These are phyloP conservation scores for Microcyclosporella mali DNA, from an alignment of 2,329 filamentous ascomycete genomes.

Conservation along the genomic window DNA sequence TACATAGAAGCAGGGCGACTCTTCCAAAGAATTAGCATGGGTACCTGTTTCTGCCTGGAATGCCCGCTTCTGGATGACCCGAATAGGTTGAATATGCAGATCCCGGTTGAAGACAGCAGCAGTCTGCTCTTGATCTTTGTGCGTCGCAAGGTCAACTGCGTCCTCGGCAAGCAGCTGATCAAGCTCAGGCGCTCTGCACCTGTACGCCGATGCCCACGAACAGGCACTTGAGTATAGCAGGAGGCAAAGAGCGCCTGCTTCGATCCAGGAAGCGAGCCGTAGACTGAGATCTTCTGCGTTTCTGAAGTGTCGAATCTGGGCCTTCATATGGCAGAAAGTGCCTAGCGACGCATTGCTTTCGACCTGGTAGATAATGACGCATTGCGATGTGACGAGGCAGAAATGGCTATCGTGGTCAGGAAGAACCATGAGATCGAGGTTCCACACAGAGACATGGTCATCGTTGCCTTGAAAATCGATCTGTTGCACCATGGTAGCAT, in stretches of 20 bases:
- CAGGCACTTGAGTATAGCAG: not conserved
- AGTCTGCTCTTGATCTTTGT: too few relatives aligned
- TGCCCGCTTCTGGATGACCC: not conserved
- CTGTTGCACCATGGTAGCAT: conserved; percentile 12
- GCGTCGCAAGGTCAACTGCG: not conserved
- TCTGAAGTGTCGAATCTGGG: conserved; percentile 49
- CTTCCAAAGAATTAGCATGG: not conserved
- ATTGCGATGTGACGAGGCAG: conserved; percentile 50
- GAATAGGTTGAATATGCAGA: not conserved
- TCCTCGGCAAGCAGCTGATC: not conserved
- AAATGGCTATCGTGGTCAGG: conserved; percentile 30
- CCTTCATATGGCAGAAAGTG: conserved; percentile 26
- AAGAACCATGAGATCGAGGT: conserved; percentile 53
- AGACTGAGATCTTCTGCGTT: conserved; percentile 49
- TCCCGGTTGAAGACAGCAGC: too few relatives aligned
- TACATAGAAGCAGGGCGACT: not conserved
- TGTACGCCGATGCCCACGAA: not conserved
- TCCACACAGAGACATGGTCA: conserved; percentile 38
- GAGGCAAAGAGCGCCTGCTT: conserved; percentile 29
- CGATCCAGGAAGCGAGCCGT: conserved; percentile 27
- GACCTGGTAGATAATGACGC: conserved; percentile 38
- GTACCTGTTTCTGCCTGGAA: not conserved
- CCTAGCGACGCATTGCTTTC: conserved; percentile 16
- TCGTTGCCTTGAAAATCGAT: conserved; percentile 7
- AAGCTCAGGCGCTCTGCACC: too few relatives aligned